Evolutionary conservation across 2,329 filamentous ascomycete genomes (phyloP).

Genomic region (Beauveria asiatica): DNA sequence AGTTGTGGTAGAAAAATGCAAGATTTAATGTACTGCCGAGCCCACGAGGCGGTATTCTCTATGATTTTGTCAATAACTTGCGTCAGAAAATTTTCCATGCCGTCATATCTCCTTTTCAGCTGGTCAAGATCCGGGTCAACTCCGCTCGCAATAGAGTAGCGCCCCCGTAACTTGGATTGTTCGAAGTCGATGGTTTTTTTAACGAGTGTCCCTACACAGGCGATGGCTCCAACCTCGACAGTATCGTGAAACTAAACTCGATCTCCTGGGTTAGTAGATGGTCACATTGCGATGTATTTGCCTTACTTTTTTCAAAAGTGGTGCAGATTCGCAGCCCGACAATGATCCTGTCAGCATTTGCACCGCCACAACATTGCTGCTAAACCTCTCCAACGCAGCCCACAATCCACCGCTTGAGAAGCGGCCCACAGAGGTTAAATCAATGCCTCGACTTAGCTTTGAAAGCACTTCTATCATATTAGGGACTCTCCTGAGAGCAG

Average conservation of each 20-base stretch:
- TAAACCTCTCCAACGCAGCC: conserved; percentile 64
- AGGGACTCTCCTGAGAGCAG: conserved; percentile 60
- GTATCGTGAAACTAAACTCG: neutral
- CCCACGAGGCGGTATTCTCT: conserved; percentile 51
- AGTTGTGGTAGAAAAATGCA: conserved; percentile 89
- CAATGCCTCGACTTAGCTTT: conserved; percentile 71
- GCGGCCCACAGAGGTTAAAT: conserved; percentile 35
- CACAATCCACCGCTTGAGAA: conserved; percentile 61
- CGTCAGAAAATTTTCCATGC: conserved; percentile 65
- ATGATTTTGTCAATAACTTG: conserved; percentile 58
- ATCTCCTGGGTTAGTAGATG: neutral
- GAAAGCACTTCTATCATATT: conserved; percentile 64
- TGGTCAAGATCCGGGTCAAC: conserved; percentile 68
- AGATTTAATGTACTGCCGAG: conserved; percentile 48
- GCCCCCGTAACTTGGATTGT: conserved; percentile 59
- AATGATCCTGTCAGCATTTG: conserved; percentile 45
- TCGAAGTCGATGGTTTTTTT: conserved; percentile 73
- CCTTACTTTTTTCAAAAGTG: neutral
- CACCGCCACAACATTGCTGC: conserved; percentile 44
- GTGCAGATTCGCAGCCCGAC: neutral
- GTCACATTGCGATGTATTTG: neutral
- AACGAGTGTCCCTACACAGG: conserved; percentile 40
- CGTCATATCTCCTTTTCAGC: conserved; percentile 69
- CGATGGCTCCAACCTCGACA: neutral
- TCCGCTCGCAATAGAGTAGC: conserved; percentile 64